phyloP scores from a whole-genome alignment of 768 basidiomycete genomes.

The Mrakia frigida region DNA sequence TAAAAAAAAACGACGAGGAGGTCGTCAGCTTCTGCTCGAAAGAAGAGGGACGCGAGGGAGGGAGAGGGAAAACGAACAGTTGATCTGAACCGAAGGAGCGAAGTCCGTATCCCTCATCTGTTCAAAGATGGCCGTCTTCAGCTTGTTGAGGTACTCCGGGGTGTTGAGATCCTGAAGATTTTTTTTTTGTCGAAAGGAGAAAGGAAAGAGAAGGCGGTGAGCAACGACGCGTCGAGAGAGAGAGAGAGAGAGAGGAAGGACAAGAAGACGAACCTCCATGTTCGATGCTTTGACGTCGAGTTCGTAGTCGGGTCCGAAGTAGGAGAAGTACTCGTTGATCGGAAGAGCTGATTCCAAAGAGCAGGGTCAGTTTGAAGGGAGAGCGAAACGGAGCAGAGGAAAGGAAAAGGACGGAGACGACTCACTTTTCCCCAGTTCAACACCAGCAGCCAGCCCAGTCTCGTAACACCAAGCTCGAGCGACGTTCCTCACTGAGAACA shows the following conservation, averaged over 20 bases:
- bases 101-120: conserved; percentile 78
- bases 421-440: conserved; percentile 78
- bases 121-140: conserved; percentile 86
- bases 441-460: conserved; percentile 95
- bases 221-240: not conserved
- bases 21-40: not conserved
- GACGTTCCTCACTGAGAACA: conserved; percentile 72
- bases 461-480: conserved; percentile 97
- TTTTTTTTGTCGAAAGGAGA: too few relatives aligned
- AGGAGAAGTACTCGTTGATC: conserved; percentile 98
- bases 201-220: not conserved
- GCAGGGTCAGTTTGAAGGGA: not conserved
- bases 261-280: conserved; percentile 54
- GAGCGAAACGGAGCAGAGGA: not conserved
- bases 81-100: conserved; percentile 89
- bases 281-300: conserved; percentile 92
- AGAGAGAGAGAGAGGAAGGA: not conserved
- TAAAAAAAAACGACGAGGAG: not conserved
- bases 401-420: not conserved
- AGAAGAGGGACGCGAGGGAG: not conserved
- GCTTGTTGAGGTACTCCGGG: conserved; percentile 83
- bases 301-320: conserved; percentile 95
- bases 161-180: conserved; percentile 72
- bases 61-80: conserved; percentile 52
- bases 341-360: conserved; percentile 66